Evolutionary conservation across 768 basidiomycete genomes (phyloP).

Genomic region (Psilocybe subaeruginosa): DNA sequence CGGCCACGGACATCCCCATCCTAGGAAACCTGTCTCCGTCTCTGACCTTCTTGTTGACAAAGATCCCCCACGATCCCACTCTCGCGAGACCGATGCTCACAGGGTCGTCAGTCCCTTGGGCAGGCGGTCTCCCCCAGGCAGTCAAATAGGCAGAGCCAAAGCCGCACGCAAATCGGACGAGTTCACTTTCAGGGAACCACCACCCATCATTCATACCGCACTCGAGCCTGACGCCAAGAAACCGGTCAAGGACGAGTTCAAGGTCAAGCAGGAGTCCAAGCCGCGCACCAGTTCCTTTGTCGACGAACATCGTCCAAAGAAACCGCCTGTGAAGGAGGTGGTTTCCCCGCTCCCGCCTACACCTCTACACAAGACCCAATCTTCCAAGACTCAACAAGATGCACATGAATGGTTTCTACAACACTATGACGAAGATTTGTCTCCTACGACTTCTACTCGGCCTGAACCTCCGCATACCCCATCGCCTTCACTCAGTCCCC

Average conservation of each 20-base stretch:
- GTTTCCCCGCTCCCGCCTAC: slow-evolving; percentile 13
- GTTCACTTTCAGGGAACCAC: slow-evolving; percentile 23
- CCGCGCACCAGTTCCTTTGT: slow-evolving; percentile 10
- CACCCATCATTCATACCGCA: slow-evolving; percentile 12
- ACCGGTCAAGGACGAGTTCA: slow-evolving; percentile 24
- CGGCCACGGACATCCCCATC: slow-evolving; percentile 25
- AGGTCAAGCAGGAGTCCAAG: slow-evolving; percentile 21
- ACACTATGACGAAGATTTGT: slow-evolving; percentile 46
- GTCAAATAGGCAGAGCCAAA: slow-evolving; percentile 46
- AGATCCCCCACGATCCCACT: slow-evolving; percentile 19
- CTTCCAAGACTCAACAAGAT: slow-evolving; percentile 39
- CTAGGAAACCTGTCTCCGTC: slow-evolving; percentile 28
- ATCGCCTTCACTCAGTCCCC: slow-evolving; percentile 29
- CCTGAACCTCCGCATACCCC: slow-evolving; percentile 30
- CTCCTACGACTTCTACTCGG: slow-evolving; percentile 30
- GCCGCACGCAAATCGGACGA: slow-evolving; percentile 49
- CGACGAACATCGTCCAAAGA: slow-evolving; percentile 22
- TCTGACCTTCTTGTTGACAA: slow-evolving; percentile 29
- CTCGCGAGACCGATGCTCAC: slow-evolving; percentile 24
- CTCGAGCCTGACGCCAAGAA: slow-evolving; percentile 18
- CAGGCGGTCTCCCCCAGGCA: slow-evolving; percentile 53
- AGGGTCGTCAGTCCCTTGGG: slow-evolving; percentile 34
- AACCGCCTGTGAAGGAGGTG: slow-evolving; percentile 1
- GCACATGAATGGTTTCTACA: slow-evolving; percentile 65
- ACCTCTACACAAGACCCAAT: slow-evolving; percentile 5